phyloP scores from a whole-genome alignment of 2,329 filamentous ascomycete species.

The Aspergillus puulaauensis region DNA sequence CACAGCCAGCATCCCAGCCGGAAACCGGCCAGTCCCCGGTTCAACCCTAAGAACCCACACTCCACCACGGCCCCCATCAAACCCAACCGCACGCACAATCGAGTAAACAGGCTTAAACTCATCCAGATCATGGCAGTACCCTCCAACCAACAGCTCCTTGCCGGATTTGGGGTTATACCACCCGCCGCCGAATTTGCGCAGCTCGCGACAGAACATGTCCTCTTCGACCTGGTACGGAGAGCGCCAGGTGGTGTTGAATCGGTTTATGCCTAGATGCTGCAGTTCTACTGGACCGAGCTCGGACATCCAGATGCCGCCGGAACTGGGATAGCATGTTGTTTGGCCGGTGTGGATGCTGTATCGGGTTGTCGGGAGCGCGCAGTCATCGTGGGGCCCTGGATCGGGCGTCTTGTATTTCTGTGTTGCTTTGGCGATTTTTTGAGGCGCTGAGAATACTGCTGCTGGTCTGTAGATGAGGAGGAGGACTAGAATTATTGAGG shows the following conservation, averaged over 20 bases:
- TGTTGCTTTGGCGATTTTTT: too few relatives aligned
- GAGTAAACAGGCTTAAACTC: neutral
- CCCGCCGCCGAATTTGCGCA: conserved; percentile 1
- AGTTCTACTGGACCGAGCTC: conserved; percentile 1
- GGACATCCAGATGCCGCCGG: conserved; percentile 5
- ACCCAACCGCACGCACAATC: conserved; percentile 1
- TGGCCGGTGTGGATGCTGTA: conserved; percentile 1
- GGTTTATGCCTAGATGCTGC: neutral
- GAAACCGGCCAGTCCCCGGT: neutral
- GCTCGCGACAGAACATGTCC: neutral
- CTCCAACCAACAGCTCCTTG: neutral
- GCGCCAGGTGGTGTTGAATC: conserved; percentile 1
- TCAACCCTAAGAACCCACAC: conserved; percentile 1
- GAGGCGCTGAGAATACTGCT: too few relatives aligned
- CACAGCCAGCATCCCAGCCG: neutral
- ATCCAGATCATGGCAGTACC: neutral
- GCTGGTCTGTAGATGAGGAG: too few relatives aligned
- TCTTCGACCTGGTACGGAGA: conserved; percentile 1
- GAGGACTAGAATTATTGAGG: too few relatives aligned
- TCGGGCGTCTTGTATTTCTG: too few relatives aligned
- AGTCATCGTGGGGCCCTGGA: neutral
- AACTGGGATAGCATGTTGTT: conserved; percentile 3
- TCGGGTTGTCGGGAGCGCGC: conserved; percentile 4
- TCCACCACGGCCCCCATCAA: neutral
- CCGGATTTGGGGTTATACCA: neutral